phyloP scores from a whole-genome alignment of 345 rosid genomes.

The Eucalyptus pumila region DNA sequence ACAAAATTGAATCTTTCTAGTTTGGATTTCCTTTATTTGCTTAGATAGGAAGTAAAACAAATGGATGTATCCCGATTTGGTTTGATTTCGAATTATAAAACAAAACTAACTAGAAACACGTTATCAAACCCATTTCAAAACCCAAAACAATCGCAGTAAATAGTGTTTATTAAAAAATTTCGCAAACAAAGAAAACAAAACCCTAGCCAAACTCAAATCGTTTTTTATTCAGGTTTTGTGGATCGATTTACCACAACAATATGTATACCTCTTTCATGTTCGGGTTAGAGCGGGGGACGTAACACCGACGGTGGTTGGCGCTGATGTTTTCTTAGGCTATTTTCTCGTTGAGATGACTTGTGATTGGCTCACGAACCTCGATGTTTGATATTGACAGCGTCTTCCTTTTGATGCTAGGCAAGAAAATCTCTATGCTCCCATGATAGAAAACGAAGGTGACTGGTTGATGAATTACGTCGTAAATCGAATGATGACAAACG shows the following conservation, averaged over 20 bases:
- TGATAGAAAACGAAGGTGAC: not conserved
- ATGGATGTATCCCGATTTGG: accelerated
- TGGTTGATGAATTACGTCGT: not conserved
- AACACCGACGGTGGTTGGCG: accelerated
- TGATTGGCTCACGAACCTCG: not conserved
- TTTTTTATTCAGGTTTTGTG: not conserved
- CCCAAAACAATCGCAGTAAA: not conserved
- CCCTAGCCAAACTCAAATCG: not conserved
- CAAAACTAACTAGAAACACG: not conserved
- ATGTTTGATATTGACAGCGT: not conserved
- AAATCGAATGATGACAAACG: not conserved
- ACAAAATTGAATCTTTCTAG: not conserved
- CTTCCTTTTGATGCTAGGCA: not conserved
- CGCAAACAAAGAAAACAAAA: not conserved
- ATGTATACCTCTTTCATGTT: not conserved
- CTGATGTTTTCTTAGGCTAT: not conserved
- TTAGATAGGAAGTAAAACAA: not conserved
- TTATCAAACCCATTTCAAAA: not conserved
- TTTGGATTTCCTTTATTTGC: not conserved
- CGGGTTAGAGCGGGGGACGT: not conserved
- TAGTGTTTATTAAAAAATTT: no score
- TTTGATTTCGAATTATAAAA: not conserved
- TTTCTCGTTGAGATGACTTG: not conserved
- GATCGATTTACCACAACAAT: not conserved
- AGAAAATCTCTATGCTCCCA: not conserved